A percentile compares a stretch with the other conserved stretches of the same genome.
These are phyloP conservation scores for Tolypocladium inflatum DNA, from an alignment of 2,329 filamentous ascomycete genomes.

Conservation along the genomic window DNA sequence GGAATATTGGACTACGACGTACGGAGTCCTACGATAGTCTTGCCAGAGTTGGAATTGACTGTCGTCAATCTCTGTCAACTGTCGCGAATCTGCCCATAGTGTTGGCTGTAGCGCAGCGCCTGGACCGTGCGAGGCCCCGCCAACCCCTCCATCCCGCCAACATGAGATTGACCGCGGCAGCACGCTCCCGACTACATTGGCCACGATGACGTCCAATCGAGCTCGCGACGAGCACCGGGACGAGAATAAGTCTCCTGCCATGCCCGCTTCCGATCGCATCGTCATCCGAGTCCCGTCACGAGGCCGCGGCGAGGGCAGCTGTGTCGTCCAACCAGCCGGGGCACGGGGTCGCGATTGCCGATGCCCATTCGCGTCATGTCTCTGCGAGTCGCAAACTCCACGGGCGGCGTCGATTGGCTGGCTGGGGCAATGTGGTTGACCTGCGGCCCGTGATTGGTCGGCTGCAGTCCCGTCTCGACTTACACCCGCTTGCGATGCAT, in stretches of 20 bases:
- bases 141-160: not conserved
- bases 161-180: no score
- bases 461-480: not conserved
- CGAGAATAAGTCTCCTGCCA: not conserved
- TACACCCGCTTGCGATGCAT: not conserved
- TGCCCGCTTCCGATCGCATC: not conserved
- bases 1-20: no score
- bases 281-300: not conserved
- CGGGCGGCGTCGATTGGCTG: constrained; percentile 3
- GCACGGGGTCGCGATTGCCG: not conserved
- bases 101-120: not conserved
- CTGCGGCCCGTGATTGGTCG: constrained; percentile 5
- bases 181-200: not conserved
- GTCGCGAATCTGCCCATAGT: not conserved
- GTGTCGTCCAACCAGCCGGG: not conserved
- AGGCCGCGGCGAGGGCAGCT: not conserved
- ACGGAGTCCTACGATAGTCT: no score
- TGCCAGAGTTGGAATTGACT: no score
- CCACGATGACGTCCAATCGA: not conserved
- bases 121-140: not conserved
- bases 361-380: not conserved
- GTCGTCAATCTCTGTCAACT: no score
- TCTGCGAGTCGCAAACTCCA: not conserved
- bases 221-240: not conserved
- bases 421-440: constrained; percentile 4